Base-by-base conservation (phyloP, 1,284 basidiomycete genomes). In the Exobasidium rhododendri region DNA sequence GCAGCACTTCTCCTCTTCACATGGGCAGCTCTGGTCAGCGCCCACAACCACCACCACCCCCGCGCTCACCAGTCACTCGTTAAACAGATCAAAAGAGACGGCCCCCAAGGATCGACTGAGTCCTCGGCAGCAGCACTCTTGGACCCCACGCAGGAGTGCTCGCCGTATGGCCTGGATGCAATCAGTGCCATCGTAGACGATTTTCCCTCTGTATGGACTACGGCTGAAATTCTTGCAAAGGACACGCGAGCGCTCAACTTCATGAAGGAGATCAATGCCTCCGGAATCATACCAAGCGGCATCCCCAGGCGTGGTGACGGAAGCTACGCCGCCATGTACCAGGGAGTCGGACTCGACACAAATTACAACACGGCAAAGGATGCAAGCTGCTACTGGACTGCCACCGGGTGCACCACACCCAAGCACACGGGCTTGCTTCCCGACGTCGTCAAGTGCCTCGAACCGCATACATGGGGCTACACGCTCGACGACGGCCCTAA, bases 391-490 rank as follows among this genome's bases (percentile, higher is more conserved):
- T 78, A 74, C 71, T 78, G 75, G 76, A 70, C 72, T 3, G 69
- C 62, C 50, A 60, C 44, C 32, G 60, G 63, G 14, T 78, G 77
- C 51, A 76, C 71, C 24, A 75, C 65, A 1, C 80, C 82, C 26
- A 77, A 75, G 55, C 58, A 67, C 32, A 47, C 96, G 11, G 63
- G 62, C 58, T 52, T 84, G 11, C 54, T 67, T 3, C 64, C 72
- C 26, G 83, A 84, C 62, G 66, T 83, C 5, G 77, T 78, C 5
- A 28, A 56, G 14, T 80, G 81, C 59, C 81, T 82, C 11, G 82
- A 84, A 67, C 81, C 82, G 1, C 62, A 73, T 26, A 83, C 83
- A 1, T 63, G 62, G 65, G 72, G 71, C 26, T 64, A 77, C 29
- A 69, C 66, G 17, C 67, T 75, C 49, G 73, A 75, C 53, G 73